Base-by-base conservation (phyloP, 768 basidiomycete genomes). In the Boletus vermiculosoides region DNA sequence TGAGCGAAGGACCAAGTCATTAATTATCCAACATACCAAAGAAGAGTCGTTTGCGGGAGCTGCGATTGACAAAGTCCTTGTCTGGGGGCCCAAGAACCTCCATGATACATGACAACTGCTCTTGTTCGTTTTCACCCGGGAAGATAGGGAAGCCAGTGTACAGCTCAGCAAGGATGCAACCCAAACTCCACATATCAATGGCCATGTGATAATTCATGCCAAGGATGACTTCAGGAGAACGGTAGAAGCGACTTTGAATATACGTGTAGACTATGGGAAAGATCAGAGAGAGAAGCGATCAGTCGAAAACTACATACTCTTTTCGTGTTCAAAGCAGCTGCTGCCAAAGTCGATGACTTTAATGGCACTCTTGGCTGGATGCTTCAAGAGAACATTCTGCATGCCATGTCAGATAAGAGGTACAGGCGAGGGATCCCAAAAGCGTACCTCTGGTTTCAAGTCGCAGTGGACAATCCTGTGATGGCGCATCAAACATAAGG, bases 141-240 rank as follows among this genome's bases (percentile, higher is more conserved):
- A 99, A 99, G 64, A 99, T 95, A 1, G 97, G 97, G 72, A 93
- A 97, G 1, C 97, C 97, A 12, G 96, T 98, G 72, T 90, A 96
- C 42, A 99, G 77, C 73, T 99, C 97, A 16, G 97, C 97, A 52
- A 99, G 78, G 60, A 99, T 99, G 67, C 97, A 99, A 37, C 97
- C 97, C 63, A 99, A 74, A 78, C 94, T 96, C 97, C 97, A 99
- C 95, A 99, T 99, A 71, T 98, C 94, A 60, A 95, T 96, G 34
- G 92, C 94, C 94, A 97, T 98, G 69, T 96, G 93, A 72, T 99
- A 99, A 71, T 94, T 97, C 90, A 96, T 92, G 52, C 97, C 97
- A 39, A 99, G 83, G 54, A 99, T 99, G 64, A 99, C 96, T 75
- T 99, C 97, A 4, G 97, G 97, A 20, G 94, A 97, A n/a, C 97